Conservation (phyloP, 106 monocot genomes). For the Allium cepa region DNA sequence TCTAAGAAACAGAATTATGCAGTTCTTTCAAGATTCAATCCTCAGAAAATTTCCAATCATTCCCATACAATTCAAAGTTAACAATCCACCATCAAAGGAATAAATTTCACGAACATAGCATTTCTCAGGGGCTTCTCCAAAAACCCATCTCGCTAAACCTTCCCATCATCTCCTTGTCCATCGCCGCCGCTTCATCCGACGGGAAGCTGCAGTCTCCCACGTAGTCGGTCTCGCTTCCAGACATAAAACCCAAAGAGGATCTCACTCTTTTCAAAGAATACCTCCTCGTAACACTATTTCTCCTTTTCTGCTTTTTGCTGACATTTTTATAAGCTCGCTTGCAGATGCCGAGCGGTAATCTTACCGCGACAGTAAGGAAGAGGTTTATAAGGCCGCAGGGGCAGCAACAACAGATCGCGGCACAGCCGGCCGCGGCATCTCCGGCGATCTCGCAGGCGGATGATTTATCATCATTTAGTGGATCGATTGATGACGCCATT, state of each 20-base stretch:
- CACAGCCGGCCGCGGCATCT: slow-evolving; percentile 53
- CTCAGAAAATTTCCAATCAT: too few species aligned
- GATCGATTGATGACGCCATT: too few species aligned
- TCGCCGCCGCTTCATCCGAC: slow-evolving; percentile 12
- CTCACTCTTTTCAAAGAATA: too few species aligned
- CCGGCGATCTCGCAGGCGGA: slow-evolving; percentile 47
- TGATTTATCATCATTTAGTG: too few species aligned
- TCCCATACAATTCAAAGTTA: too few species aligned
- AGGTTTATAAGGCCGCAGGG: slow-evolving; percentile 45
- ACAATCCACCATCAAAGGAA: not conserved
- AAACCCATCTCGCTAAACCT: slow-evolving; percentile 56
- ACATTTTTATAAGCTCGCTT: slow-evolving; percentile 17
- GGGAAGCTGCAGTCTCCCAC: not conserved
- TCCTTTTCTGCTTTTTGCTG: not conserved
- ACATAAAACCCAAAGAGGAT: not conserved
- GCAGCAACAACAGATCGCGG: slow-evolving; percentile 51
- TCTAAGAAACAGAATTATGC: too few species aligned
- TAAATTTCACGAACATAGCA: not conserved
- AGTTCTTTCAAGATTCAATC: too few species aligned
- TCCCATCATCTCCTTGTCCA: slow-evolving; percentile 62
- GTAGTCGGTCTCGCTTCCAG: not conserved
- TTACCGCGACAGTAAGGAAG: slow-evolving; percentile 30
- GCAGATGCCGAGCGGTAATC: slow-evolving; percentile 39
- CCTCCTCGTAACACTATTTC: too few species aligned
- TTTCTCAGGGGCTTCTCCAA: slow-evolving; percentile 64